Percentiles rank a stretch among this genome's conserved stretches.
phyloP scores from a whole-genome alignment of 225 moss, liverwort and hornwort genomes.

The Physcomitrellopsis africana region DNA sequence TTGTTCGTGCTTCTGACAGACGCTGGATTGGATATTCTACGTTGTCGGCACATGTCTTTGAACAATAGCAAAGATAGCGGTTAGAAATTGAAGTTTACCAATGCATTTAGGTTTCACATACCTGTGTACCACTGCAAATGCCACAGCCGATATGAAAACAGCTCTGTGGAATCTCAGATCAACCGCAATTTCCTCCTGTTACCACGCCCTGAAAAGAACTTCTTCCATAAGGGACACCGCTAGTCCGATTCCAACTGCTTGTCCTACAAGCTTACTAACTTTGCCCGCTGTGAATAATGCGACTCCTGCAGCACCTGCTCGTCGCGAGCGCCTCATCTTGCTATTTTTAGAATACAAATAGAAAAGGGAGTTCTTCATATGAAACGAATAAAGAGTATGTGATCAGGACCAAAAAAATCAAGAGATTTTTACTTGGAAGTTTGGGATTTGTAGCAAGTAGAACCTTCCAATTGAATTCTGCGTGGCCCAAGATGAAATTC shows the following conservation, averaged over 20 bases:
- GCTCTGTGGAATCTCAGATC: conserved; percentile 77
- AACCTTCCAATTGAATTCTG: conserved; percentile 56
- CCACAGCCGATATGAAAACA: conserved; percentile 64
- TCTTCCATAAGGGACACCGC: conserved; percentile 86
- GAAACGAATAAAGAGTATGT: conserved; percentile 2
- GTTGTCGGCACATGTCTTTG: too few relatives aligned
- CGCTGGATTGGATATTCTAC: too few relatives aligned
- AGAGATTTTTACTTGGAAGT: neutral
- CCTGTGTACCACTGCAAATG: conserved; percentile 81
- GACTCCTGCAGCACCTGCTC: conserved; percentile 49
- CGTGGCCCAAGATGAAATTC: conserved; percentile 66
- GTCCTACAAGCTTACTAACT: conserved; percentile 52
- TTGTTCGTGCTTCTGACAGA: too few relatives aligned
- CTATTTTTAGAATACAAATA: conserved; percentile 7
- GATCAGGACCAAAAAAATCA: neutral
- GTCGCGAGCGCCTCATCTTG: conserved; percentile 12
- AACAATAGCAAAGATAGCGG: too few relatives aligned
- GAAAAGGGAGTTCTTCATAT: conserved; percentile 11
- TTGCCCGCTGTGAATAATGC: conserved; percentile 64
- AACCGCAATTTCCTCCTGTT: conserved; percentile 89
- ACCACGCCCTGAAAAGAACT: conserved; percentile 90
- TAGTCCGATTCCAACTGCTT: conserved; percentile 63
- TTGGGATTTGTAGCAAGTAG: conserved; percentile 54
- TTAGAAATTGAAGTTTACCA: neutral
- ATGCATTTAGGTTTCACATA: conserved; percentile 31